Conservation (phyloP, 1,139 yeast genomes). For the Candida buenavistaensis region DNA sequence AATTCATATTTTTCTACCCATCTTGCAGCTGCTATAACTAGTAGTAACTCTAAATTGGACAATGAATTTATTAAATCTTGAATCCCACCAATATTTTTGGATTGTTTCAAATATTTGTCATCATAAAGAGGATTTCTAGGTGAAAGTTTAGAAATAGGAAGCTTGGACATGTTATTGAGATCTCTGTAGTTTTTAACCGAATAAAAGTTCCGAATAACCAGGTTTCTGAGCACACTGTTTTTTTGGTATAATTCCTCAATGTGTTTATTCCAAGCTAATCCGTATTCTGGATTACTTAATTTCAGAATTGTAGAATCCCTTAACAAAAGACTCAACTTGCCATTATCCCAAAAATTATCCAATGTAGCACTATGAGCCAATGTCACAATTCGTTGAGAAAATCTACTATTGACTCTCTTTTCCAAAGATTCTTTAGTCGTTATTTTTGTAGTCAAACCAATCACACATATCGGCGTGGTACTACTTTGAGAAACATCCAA, state of each 20-base stretch:
- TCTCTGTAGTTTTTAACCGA: constrained; percentile 60
- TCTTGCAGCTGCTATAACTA: constrained; percentile 74
- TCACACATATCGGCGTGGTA: constrained; percentile 73
- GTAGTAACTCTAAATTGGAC: constrained; percentile 67
- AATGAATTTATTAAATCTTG: constrained; percentile 44
- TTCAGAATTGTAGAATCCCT: constrained; percentile 16
- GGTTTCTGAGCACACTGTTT: constrained; percentile 12
- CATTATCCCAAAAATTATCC: constrained; percentile 44
- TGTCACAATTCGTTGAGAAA: constrained; percentile 73
- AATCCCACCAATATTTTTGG: constrained; percentile 14
- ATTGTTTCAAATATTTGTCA: constrained; percentile 22
- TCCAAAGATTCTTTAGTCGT: constrained; percentile 81
- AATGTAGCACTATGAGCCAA: constrained; percentile 51
- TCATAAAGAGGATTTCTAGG: constrained; percentile 29
- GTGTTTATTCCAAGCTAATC: constrained; percentile 51
- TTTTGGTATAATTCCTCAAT: constrained; percentile 29
- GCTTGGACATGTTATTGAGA: constrained; percentile 51
- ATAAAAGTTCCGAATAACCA: constrained; percentile 49
- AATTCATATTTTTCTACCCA: constrained; percentile 60
- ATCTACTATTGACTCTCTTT: constrained; percentile 87
- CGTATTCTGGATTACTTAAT: constrained; percentile 25
- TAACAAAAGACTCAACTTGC: constrained; percentile 28
- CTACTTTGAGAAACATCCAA: constrained; percentile 83
- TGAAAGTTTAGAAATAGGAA: constrained; percentile 42
- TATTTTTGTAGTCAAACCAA: constrained; percentile 77